Evolutionary conservation across 2,329 filamentous ascomycete species (phyloP), one percentile per base, ranked within the genome.

Genomic region (Calonectria naviculata): DNA sequence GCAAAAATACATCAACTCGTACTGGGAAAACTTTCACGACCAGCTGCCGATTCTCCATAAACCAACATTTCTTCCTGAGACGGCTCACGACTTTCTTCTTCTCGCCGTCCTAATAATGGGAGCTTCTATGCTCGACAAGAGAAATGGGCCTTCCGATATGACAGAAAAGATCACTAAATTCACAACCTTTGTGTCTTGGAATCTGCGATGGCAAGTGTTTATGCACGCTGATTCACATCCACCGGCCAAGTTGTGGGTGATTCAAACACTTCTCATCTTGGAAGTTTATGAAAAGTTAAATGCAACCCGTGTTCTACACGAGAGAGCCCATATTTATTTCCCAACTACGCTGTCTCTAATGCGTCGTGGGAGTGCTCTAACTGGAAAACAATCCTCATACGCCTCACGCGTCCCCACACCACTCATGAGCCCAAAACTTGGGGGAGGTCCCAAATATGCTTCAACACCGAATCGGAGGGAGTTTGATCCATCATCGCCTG

Each of bases 261-360:
- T 79, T 3, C 78, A 79, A 21, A 78, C 78, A 10, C 70, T 79
- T 1, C 68, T 79, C 5, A 75, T 79, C 13, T 49, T 79, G 1
- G 77, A 79, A 28, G 76, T 79, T 0, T 79, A 79, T 26, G 78
- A 79, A 44, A 79, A 79, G 62, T 67, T 78, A 67, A 79, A 79
- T 21, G 77, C 78, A 9, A 79, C 77, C 1, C 61, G 78, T 8
- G 74, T 78, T 26, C 77, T 79, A 17, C 78, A 79, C 29, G 78
- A 79, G 28, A 73, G 77, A 19, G 75, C 78, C n/a, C 78, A 79
- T 36, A 79, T 79, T n/a, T 79, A 79, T 42, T 79, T 79, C 46
- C 77, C 77, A 0, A 79, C 77, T 2, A 79, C 78, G 1, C 56
- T 79, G 0, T 79, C 77, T 4, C 76, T 79, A 10, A 79, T 79